These are phyloP conservation scores for Calendula officinalis DNA, from an alignment of 129 eudicot genomes.

Conservation along the genomic window DNA sequence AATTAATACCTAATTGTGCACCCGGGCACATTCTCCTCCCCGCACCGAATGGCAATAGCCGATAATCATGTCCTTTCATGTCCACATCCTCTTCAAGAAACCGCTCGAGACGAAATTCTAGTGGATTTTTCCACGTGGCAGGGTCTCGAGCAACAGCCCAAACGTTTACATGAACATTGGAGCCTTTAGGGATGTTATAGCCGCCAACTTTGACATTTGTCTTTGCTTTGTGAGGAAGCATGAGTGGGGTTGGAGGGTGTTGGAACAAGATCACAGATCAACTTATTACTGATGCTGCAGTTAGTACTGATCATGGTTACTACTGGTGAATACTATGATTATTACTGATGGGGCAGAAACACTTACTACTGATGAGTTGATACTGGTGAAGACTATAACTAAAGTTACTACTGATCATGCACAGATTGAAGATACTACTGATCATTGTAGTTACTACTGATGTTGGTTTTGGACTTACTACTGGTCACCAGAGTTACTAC, in stretches of 20 bases:
- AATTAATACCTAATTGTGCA: conserved; percentile 26
- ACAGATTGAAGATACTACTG: no score
- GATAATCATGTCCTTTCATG: conserved; percentile 27
- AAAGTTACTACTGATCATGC: no score
- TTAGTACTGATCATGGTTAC: no score
- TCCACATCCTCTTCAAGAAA: conserved; percentile 32
- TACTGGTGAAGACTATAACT: no score
- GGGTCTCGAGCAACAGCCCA: conserved; percentile 34
- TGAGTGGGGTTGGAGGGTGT: conserved; percentile 35
- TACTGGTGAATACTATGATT: no score
- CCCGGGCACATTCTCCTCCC: conserved; percentile 33
- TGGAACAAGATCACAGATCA: no score
- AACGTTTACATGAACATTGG: conserved; percentile 19
- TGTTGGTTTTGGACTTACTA: no score
- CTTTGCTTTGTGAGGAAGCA: conserved; percentile 27
- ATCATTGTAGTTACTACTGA: no score
- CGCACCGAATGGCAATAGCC: conserved; percentile 32
- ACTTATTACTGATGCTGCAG: no score
- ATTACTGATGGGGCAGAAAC: no score
- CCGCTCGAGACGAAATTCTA: conserved; percentile 25
- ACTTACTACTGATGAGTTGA: no score
- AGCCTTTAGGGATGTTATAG: conserved; percentile 24
- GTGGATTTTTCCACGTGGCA: conserved; percentile 23
- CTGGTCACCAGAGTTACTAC: no score
- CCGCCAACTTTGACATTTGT: conserved; percentile 15